These are phyloP conservation scores for Coprinopsis sp. DNA, from an alignment of 768 basidiomycete species.

Conservation along the genomic window DNA sequence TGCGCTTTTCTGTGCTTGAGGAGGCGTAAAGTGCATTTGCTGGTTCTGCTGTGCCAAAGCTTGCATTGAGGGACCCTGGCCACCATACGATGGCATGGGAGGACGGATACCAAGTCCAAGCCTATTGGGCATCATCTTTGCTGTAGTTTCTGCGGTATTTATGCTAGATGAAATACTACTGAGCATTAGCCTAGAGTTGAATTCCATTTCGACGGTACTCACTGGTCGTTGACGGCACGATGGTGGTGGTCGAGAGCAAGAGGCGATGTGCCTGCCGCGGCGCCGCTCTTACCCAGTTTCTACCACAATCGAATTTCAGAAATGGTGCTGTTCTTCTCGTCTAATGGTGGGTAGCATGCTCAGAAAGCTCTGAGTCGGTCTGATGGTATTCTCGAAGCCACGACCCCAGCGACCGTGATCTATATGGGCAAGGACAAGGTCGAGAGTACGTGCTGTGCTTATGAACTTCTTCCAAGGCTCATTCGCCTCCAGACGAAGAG, in stretches of 20 bases:
- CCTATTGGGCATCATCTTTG: constrained; percentile 70
- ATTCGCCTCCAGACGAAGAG: constrained; percentile 73
- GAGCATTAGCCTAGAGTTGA: too few species aligned
- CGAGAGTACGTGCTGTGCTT: constrained; percentile 83
- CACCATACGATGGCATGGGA: constrained; percentile 72
- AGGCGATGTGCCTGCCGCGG: too few species aligned
- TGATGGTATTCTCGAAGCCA: constrained; percentile 33
- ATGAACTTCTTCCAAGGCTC: constrained; percentile 15
- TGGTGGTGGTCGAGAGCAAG: background rate
- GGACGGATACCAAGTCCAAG: constrained; percentile 87
- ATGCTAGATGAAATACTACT: background rate
- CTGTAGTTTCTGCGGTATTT: constrained; percentile 2
- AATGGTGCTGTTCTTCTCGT: constrained; percentile 54
- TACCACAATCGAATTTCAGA: background rate
- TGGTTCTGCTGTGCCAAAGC: constrained; percentile 89
- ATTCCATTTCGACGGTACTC: too few species aligned
- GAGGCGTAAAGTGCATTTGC: constrained; percentile 63
- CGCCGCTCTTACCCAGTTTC: constrained; percentile 2
- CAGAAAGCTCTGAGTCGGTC: background rate
- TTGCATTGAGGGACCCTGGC: constrained; percentile 89
- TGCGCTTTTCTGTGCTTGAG: constrained; percentile 64
- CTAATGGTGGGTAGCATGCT: constrained; percentile 28
- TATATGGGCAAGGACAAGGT: constrained; percentile 99
- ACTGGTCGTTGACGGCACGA: too few species aligned
- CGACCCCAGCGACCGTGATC: constrained; percentile 60